A percentile compares a stretch with the other conserved stretches of the same genome.
Conservation (phyloP, 2,329 filamentous ascomycete genomes). For the Paracoccidioides brasiliensis region DNA sequence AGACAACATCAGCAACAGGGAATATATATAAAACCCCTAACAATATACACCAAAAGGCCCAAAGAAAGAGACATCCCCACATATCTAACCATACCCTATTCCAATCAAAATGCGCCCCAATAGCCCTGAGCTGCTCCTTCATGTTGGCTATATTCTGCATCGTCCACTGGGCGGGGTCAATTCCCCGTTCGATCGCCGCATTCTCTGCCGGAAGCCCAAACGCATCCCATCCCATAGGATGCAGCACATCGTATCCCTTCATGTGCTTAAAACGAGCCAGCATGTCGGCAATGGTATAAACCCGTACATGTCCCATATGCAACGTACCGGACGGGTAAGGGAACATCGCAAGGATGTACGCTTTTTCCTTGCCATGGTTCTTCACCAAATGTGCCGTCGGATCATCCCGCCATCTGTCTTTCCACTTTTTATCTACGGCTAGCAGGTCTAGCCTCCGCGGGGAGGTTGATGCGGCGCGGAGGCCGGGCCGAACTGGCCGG, state of each 20-base stretch:
- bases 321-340: slow-evolving; percentile 80
- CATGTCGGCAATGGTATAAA: slow-evolving; percentile 84
- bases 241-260: slow-evolving; percentile 59
- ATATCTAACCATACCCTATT: slow-evolving; percentile 45
- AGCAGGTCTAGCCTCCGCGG: slow-evolving; percentile 29
- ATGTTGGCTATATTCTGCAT: slow-evolving; percentile 66
- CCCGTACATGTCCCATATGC: slow-evolving; percentile 75
- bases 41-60: neutral
- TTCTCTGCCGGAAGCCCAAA: slow-evolving; percentile 88
- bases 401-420: slow-evolving; percentile 32
- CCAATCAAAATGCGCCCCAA: slow-evolving; percentile 81
- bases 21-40: slow-evolving; percentile 7
- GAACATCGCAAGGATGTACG: slow-evolving; percentile 81
- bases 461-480: slow-evolving; percentile 14
- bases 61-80: too few relatives aligned
- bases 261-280: slow-evolving; percentile 63
- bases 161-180: slow-evolving; percentile 70
- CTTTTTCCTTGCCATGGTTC: slow-evolving; percentile 22
- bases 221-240: slow-evolving; percentile 93
- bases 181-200: slow-evolving; percentile 69
- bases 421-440: slow-evolving; percentile 43
- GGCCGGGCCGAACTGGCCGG: neutral
- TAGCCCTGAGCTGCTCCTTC: slow-evolving; percentile 65
- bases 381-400: slow-evolving; percentile 2
- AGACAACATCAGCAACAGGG: slow-evolving; percentile 15